Conservation (phyloP, 805 yeast genomes). For the Saccharomycopsis fibuligera region DNA sequence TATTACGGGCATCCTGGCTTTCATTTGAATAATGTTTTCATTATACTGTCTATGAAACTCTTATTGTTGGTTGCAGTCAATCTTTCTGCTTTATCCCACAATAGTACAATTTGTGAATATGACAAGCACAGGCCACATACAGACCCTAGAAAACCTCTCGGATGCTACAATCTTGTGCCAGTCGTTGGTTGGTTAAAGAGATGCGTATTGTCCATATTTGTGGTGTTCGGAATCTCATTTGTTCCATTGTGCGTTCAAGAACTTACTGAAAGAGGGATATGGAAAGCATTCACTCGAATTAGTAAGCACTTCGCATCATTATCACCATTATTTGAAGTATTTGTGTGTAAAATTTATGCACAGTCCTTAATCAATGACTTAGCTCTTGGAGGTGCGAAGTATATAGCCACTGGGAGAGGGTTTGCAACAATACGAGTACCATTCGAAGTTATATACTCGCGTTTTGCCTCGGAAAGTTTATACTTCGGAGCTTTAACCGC, state of each 20-base stretch:
- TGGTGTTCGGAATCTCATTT: conserved; percentile 68
- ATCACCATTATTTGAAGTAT: conserved; percentile 74
- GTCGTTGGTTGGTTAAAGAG: conserved; percentile 70
- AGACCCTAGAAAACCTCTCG: conserved; percentile 55
- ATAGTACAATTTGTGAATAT: conserved; percentile 55
- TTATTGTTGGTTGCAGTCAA: conserved; percentile 53
- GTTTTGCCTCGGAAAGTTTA: conserved; percentile 63
- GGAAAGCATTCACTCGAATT: conserved; percentile 59
- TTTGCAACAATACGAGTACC: conserved; percentile 71
- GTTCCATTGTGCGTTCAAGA: conserved; percentile 75
- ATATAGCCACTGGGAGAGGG: conserved; percentile 79
- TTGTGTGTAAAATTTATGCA: conserved; percentile 72
- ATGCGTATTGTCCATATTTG: conserved; percentile 65
- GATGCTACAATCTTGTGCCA: conserved; percentile 68
- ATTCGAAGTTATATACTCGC: conserved; percentile 55
- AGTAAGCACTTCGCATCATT: conserved; percentile 61
- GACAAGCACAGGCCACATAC: conserved; percentile 53
- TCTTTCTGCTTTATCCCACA: conserved; percentile 56
- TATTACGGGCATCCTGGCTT: conserved; percentile 86
- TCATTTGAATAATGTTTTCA: conserved; percentile 72
- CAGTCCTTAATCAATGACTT: conserved; percentile 62
- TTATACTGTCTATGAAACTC: conserved; percentile 61
- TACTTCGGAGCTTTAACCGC: conserved; percentile 55
- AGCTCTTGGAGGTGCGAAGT: conserved; percentile 73
- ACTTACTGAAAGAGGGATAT: conserved; percentile 67